A percentile compares a stretch with the other conserved stretches of the same genome.
phyloP scores from a whole-genome alignment of 2,329 filamentous ascomycete genomes.

The Penicillium sp. region DNA sequence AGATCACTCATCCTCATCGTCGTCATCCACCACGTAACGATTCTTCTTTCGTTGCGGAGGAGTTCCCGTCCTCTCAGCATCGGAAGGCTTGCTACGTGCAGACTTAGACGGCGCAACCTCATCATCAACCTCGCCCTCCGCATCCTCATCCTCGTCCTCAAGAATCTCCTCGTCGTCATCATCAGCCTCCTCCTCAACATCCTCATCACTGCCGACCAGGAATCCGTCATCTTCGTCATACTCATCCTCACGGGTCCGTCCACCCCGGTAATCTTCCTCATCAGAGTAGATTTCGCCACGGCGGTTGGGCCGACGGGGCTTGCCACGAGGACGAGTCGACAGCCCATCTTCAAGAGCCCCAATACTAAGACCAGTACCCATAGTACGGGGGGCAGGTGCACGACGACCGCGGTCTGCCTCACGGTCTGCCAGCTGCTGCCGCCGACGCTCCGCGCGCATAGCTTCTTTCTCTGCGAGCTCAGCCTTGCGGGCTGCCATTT shows the following conservation, averaged over 20 bases:
- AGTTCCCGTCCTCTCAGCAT: constrained; percentile 34
- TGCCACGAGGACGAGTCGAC: constrained; percentile 45
- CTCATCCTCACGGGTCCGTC: constrained; percentile 70
- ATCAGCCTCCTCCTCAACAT: constrained; percentile 50
- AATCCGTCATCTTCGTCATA: constrained; percentile 84
- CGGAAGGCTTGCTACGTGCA: constrained; percentile 34
- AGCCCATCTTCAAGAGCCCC: constrained; percentile 63
- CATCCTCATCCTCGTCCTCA: constrained; percentile 51
- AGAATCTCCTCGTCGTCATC: constrained; percentile 49
- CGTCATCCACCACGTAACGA: constrained; percentile 53
- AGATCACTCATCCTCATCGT: constrained; percentile 49
- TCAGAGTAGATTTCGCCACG: constrained; percentile 55
- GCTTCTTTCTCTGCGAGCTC: constrained; percentile 65
- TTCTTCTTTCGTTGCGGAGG: constrained; percentile 51
- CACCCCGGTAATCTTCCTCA: constrained; percentile 52
- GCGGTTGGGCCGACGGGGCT: constrained; percentile 46
- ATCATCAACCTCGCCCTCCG: constrained; percentile 48
- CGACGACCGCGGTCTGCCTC: constrained; percentile 60
- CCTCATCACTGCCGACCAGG: constrained; percentile 60
- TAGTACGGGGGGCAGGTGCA: constrained; percentile 49
- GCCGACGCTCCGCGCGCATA: constrained; percentile 56
- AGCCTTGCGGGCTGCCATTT: constrained; percentile 62
- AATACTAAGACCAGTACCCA: constrained; percentile 56
- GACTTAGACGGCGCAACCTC: constrained; percentile 34
- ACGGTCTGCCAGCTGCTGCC: constrained; percentile 59